phyloP scores from a whole-genome alignment of 345 rosid species.

The Melastoma malabathricum region DNA sequence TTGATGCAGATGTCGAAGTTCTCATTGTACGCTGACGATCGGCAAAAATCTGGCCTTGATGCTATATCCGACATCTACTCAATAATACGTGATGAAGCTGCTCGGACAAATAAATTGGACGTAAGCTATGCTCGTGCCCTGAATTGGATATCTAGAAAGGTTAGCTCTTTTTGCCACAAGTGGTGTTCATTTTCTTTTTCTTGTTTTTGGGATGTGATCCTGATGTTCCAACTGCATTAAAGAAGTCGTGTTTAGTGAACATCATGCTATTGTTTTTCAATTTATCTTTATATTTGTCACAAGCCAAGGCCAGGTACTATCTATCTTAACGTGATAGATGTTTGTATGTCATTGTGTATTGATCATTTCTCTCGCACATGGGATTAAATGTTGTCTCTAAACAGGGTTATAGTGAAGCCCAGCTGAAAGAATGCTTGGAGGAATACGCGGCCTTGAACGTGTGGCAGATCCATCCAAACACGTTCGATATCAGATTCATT shows the following conservation, averaged over 20 bases:
- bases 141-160: conserved; percentile 99
- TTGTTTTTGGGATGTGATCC: no score
- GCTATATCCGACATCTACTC: conserved; percentile 97
- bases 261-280: no score
- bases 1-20: conserved; percentile 98
- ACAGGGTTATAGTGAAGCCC: conserved; percentile 99
- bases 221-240: no score
- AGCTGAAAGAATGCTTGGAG: conserved; percentile 94
- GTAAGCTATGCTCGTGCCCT: conserved; percentile 81
- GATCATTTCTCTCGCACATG: no score
- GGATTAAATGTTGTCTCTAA: conserved; percentile 4
- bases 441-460: conserved; percentile 92
- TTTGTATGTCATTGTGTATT: no score
- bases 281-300: no score
- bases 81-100: conserved; percentile 92
- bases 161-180: conserved; percentile 7
- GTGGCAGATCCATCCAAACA: conserved; percentile 90
- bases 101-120: conserved; percentile 61
- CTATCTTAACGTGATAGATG: no score
- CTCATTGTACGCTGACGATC: conserved; percentile 87
- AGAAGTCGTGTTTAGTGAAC: no score
- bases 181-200: no score
- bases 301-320: no score
- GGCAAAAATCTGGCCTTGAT: conserved; percentile 81
- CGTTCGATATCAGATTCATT: conserved; percentile 86